Base-by-base conservation (phyloP, 73 alveolate genomes). In the Loxodes magnus region DNA sequence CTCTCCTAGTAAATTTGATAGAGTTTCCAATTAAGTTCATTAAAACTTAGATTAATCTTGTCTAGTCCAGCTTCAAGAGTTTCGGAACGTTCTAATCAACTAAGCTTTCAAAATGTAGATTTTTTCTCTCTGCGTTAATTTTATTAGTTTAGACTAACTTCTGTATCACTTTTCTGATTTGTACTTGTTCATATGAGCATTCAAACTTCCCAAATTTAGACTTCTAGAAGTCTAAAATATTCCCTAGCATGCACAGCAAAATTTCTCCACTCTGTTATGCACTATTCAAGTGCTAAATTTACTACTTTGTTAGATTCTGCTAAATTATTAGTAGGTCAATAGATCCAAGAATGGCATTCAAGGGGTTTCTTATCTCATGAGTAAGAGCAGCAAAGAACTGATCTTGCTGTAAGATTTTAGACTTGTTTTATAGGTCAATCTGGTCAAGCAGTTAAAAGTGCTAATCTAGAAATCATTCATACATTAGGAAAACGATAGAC, bases 321-420 rank as follows among this genome's bases (percentile, higher is more conserved):
- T n/a, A n/a, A n/a, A n/a, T n/a, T n/a, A n/a, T 10, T 2, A 12
- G 25, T 2, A 15, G 2, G n/a, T 61, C 24, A 9, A 21, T 26
- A 9, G 7, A 48, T 3, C 31, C 58, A n/a, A 33, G 21, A 2
- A 67, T n/a, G n/a, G 63, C 71, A 48, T 71, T 71, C 3, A 71
- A 22, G 7, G 85, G 85, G 43, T 52, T 71, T 26, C 85, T 49
- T 31, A 71, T 38, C 48, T 71, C 85, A 55, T 71, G 85, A 27
- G 85, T 63, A 20, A 63, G 52, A 3, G 79, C 53, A 3, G 83
- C 76, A 23, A 65, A 59, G 20, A n/a, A n/a, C n/a, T n/a, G n/a
- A n/a, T n/a, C n/a, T n/a, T n/a, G n/a, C n/a, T n/a, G n/a, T n/a
- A n/a, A n/a, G n/a, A n/a, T n/a, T n/a, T n/a, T n/a, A n/a, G n/a